phyloP scores from a whole-genome alignment of 129 eudicot species.

The Chrysanthemum lavandulifolium region DNA sequence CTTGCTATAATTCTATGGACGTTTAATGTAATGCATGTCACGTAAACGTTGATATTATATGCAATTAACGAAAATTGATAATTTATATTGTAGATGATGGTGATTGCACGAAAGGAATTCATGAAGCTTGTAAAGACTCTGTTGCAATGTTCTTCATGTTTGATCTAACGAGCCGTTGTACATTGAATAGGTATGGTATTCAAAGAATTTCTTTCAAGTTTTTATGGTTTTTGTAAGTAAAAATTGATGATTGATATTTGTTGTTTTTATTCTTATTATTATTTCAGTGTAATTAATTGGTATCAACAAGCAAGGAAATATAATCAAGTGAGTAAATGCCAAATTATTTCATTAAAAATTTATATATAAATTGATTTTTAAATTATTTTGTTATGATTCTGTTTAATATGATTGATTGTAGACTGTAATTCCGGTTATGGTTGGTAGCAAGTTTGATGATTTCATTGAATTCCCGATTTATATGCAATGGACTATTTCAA shows the following conservation, averaged over 20 bases:
- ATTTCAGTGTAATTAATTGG: constrained; percentile 66
- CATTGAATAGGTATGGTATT: constrained; percentile 54
- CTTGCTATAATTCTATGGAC: no score
- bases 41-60: no score
- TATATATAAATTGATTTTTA: background rate
- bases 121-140: constrained; percentile 55
- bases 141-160: constrained; percentile 79
- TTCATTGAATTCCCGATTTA: constrained; percentile 72
- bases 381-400: constrained; percentile 2
- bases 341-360: no score
- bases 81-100: background rate
- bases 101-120: constrained; percentile 36
- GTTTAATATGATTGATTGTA: constrained; percentile 1
- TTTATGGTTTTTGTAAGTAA: background rate
- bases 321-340: constrained; percentile 58
- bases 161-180: constrained; percentile 82
- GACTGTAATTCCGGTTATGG: constrained; percentile 77
- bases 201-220: no score
- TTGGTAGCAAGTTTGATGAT: constrained; percentile 89
- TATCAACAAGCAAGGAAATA: constrained; percentile 70
- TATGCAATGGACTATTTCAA: constrained; percentile 82
- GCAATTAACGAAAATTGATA: background rate
- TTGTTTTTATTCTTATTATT: background rate
- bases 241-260: background rate
- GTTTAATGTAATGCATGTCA: no score